Conservation (phyloP, 2,329 filamentous ascomycete species). For the Fusarium transvaalense region DNA sequence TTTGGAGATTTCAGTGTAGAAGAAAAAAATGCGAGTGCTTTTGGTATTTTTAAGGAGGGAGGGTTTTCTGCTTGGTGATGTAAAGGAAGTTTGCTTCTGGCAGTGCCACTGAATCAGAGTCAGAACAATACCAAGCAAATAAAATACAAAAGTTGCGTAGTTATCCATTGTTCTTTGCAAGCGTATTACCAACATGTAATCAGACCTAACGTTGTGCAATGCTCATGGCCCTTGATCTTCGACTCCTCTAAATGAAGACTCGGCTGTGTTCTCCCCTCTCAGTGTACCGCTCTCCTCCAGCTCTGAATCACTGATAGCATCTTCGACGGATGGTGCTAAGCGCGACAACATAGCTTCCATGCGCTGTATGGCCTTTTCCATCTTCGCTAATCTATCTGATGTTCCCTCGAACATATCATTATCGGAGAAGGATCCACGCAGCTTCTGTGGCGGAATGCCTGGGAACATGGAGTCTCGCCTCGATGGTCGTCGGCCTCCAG, state of each 20-base stretch:
- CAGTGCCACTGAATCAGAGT: conserved; percentile 24
- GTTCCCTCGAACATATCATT: conserved; percentile 61
- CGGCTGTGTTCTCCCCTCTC: conserved; percentile 47
- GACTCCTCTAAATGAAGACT: conserved; percentile 48
- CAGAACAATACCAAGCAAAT: conserved; percentile 7
- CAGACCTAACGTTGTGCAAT: conserved; percentile 18
- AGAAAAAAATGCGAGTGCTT: background rate
- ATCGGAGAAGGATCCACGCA: conserved; percentile 63
- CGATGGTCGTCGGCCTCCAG: conserved; percentile 51
- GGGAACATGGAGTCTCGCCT: conserved; percentile 71
- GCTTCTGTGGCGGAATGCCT: conserved; percentile 59
- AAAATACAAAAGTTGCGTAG: conserved; percentile 12
- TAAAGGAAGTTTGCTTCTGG: background rate
- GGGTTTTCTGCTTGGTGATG: background rate
- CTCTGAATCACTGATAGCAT: conserved; percentile 45
- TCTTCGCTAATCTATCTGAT: conserved; percentile 58
- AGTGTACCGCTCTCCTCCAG: conserved; percentile 50
- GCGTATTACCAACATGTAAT: background rate
- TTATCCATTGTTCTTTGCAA: conserved; percentile 5
- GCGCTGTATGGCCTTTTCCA: conserved; percentile 64
- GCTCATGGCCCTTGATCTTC: conserved; percentile 16
- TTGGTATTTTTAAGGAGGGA: conserved; percentile 1
- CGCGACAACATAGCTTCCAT: conserved; percentile 62
- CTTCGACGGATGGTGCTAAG: conserved; percentile 52
- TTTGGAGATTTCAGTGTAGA: background rate